A percentile compares a stretch with the other conserved stretches of the same genome.
Evolutionary conservation across 805 yeast species (phyloP).

Genomic region (Wickerhamiella azyma): DNA sequence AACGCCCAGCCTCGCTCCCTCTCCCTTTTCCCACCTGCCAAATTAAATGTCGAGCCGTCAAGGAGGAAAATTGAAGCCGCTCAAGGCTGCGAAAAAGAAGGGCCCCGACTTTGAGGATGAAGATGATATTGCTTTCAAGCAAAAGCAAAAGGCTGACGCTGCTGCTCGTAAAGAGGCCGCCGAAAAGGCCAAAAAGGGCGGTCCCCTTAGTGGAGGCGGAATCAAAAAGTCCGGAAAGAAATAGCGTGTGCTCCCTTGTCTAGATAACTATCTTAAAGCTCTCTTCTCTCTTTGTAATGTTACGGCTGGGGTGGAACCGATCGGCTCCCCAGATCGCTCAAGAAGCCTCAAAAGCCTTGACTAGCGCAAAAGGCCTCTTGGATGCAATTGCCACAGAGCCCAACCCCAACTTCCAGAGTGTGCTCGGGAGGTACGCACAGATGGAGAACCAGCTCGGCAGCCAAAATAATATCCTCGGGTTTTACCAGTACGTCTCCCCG

Average conservation of each 20-base stretch:
- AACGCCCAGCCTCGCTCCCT: not conserved
- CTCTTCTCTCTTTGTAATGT: not conserved
- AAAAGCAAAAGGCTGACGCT: conserved; percentile 89
- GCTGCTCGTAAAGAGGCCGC: conserved; percentile 87
- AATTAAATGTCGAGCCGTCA: conserved; percentile 78
- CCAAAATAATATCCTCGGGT: conserved; percentile 39
- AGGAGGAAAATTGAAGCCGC: conserved; percentile 90
- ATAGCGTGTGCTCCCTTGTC: too few species aligned
- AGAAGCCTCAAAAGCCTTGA: not conserved
- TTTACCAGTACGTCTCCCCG: conserved; percentile 60
- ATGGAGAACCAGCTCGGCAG: conserved; percentile 38
- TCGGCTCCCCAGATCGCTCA: conserved; percentile 1
- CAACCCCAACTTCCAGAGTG: not conserved
- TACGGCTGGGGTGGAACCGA: not conserved
- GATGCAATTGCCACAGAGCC: conserved; percentile 6
- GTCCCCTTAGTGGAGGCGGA: conserved; percentile 88
- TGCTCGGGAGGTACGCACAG: conserved; percentile 6
- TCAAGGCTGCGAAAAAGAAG: conserved; percentile 77
- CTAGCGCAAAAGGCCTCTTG: not conserved
- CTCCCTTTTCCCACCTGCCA: not conserved
- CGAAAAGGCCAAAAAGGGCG: conserved; percentile 74
- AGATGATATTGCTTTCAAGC: conserved; percentile 81
- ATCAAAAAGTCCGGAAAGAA: conserved; percentile 56
- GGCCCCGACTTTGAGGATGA: conserved; percentile 55
- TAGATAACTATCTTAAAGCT: not conserved